These are phyloP conservation scores for Fusarium agapanthi DNA, from an alignment of 2,329 filamentous ascomycete genomes.

Conservation along the genomic window DNA sequence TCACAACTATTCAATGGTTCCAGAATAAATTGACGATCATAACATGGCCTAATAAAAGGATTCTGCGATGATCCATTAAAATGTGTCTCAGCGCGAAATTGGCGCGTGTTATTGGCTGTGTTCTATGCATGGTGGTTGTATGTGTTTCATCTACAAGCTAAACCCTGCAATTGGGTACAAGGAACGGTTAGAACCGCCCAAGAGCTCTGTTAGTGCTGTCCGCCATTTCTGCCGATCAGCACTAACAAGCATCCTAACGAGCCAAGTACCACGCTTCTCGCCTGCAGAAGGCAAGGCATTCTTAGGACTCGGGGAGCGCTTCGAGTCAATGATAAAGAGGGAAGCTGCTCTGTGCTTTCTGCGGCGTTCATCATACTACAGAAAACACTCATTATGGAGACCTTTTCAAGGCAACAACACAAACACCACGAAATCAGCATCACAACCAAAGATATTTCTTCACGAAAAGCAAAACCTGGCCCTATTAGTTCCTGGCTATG, in stretches of 20 bases:
- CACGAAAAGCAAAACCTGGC: not conserved
- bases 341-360: not conserved
- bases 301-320: not conserved
- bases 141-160: not conserved
- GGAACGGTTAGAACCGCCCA: accelerated
- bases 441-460: not conserved
- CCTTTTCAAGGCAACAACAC: not conserved
- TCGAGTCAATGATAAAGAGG: not conserved
- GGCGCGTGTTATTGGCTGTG: not conserved
- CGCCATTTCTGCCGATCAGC: accelerated
- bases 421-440: not conserved
- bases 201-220: not conserved
- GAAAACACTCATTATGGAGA: not conserved
- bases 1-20: no score
- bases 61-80: not conserved
- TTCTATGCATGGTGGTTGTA: not conserved
- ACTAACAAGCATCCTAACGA: accelerated
- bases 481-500: not conserved
- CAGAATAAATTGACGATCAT: not conserved
- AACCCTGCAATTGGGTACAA: not conserved
- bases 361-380: not conserved
- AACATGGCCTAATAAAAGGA: not conserved
- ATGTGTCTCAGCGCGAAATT: not conserved
- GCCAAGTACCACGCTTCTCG: not conserved
- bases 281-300: not conserved